A percentile compares a stretch with the other conserved stretches of the same genome.
phyloP scores from a whole-genome alignment of 2,329 filamentous ascomycete genomes.

The Penicillium sp. region DNA sequence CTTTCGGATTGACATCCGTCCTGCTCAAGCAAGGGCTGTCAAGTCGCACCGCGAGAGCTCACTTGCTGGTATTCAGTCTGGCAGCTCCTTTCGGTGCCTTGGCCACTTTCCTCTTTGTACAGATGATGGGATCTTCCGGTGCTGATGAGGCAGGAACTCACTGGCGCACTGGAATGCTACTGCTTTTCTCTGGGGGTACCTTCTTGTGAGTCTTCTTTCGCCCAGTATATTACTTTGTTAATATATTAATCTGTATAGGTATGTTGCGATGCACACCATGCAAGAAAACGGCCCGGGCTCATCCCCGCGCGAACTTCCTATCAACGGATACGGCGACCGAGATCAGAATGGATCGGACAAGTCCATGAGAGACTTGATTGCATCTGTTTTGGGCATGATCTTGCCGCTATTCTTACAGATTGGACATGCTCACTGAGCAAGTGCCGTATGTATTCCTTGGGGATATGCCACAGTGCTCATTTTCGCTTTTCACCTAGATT shows the following conservation, averaged over 20 bases:
- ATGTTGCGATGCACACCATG: conserved; percentile 99
- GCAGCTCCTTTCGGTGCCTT: conserved; percentile 85
- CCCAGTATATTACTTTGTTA: conserved; percentile 6
- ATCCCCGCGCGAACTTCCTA: conserved; percentile 30
- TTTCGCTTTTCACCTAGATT: conserved; percentile 9
- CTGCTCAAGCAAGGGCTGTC: conserved; percentile 86
- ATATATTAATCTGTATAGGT: conserved; percentile 53
- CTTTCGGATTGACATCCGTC: conserved; percentile 89
- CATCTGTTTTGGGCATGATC: conserved; percentile 49
- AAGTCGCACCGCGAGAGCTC: conserved; percentile 77
- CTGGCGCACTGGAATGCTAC: conserved; percentile 88
- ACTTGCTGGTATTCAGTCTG: conserved; percentile 86
- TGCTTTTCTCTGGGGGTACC: conserved; percentile 93
- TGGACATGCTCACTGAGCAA: conserved; percentile 44
- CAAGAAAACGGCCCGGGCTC: conserved; percentile 60
- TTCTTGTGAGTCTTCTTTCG: conserved; percentile 68
- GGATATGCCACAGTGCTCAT: background rate
- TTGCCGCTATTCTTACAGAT: conserved; percentile 48
- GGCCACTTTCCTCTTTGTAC: conserved; percentile 75
- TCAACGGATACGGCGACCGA: conserved; percentile 45
- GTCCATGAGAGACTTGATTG: conserved; percentile 45
- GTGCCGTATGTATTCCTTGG: background rate
- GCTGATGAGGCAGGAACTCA: conserved; percentile 60
- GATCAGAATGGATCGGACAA: conserved; percentile 37
- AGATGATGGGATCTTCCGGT: conserved; percentile 58